A percentile compares a stretch with the other conserved stretches of the same genome.
Evolutionary conservation across 2,329 filamentous ascomycete genomes (phyloP).

Genomic region (Plenodomus lindquistii): DNA sequence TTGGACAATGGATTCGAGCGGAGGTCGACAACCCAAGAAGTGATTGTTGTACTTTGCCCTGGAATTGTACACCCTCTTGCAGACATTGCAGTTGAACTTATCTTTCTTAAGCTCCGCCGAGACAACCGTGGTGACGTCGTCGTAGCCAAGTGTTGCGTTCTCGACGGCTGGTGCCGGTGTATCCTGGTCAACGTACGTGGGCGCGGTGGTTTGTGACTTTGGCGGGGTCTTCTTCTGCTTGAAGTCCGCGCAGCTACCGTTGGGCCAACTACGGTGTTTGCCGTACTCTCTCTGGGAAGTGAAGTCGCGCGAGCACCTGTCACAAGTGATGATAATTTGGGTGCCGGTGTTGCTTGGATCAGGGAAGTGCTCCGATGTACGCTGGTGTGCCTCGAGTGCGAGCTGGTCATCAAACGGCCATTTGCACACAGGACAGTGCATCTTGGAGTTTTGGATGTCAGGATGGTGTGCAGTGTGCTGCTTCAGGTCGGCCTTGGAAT

Average conservation of each 20-base stretch:
- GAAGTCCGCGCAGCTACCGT: neutral
- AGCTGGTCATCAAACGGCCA: slow-evolving; percentile 21
- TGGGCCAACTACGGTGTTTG: neutral
- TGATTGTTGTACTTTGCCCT: slow-evolving; percentile 20
- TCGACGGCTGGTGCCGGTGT: neutral
- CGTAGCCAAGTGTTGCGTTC: slow-evolving; percentile 4
- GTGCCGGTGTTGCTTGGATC: slow-evolving; percentile 3
- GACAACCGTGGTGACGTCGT: neutral
- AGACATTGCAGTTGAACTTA: slow-evolving; percentile 17
- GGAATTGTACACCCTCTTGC: slow-evolving; percentile 25
- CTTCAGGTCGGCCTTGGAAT: slow-evolving; percentile 12
- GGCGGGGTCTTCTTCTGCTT: neutral
- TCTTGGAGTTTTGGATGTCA: slow-evolving; percentile 2
- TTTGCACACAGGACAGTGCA: slow-evolving; percentile 16
- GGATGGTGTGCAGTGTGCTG: slow-evolving; percentile 18
- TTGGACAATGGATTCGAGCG: neutral
- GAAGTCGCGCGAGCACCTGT: neutral
- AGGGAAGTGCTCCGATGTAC: slow-evolving; percentile 12
- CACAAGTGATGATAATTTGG: slow-evolving; percentile 2
- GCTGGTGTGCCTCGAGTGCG: slow-evolving; percentile 25
- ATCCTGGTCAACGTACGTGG: neutral
- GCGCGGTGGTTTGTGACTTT: neutral
- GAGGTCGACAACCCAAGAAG: slow-evolving; percentile 22
- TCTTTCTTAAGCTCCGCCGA: slow-evolving; percentile 10
- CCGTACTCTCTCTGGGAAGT: neutral